phyloP scores from a whole-genome alignment of 371 early-diverging fungal species.

The Syncephalastrum sp. region DNA sequence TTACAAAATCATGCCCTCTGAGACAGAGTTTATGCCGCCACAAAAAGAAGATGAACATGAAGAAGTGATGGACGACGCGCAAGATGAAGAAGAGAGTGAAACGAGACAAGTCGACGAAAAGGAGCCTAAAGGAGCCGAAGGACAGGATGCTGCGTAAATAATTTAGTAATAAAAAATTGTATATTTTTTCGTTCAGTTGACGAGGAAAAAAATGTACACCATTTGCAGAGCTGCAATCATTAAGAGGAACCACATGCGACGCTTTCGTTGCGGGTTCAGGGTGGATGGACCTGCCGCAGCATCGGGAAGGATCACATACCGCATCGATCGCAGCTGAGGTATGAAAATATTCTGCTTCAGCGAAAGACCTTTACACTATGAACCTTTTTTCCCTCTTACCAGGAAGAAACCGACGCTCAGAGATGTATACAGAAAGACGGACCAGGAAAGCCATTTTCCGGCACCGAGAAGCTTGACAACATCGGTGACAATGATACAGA shows the following conservation, averaged over 20 bases:
- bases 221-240: constrained; percentile 82
- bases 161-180: constrained; percentile 9
- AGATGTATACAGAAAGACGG: constrained; percentile 72
- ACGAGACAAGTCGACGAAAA: not conserved
- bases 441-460: constrained; percentile 58
- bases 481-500: constrained; percentile 69
- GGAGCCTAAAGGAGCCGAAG: not conserved
- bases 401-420: constrained; percentile 76
- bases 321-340: constrained; percentile 77
- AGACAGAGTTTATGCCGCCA: constrained; percentile 56
- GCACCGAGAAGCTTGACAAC: constrained; percentile 47
- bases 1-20: constrained; percentile 40
- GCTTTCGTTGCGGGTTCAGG: constrained; percentile 73
- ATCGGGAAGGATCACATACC: constrained; percentile 89
- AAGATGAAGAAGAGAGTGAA: constrained; percentile 18
- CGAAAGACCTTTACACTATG: not conserved
- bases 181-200: constrained; percentile 24
- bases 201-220: constrained; percentile 77
- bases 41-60: constrained; percentile 42
- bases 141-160: not conserved
- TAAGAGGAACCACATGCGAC: constrained; percentile 88
- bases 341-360: constrained; percentile 12
- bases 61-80: no score
- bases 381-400: constrained; percentile 20
- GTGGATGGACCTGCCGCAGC: constrained; percentile 70